phyloP scores from a whole-genome alignment of 768 basidiomycete genomes.

The Tubosaeta sp. region DNA sequence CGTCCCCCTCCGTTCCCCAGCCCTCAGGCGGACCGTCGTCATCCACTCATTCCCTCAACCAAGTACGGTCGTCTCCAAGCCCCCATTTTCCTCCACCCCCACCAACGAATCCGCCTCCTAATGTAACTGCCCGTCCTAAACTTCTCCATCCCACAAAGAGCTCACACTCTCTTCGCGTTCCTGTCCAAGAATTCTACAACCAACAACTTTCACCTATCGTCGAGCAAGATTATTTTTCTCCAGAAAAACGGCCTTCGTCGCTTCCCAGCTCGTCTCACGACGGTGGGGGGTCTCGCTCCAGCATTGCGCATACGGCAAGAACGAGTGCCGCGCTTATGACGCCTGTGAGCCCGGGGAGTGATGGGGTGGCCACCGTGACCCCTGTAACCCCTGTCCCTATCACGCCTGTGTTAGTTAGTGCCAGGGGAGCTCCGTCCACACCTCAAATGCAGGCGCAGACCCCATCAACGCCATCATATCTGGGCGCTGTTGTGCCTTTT shows the following conservation, averaged over 20 bases:
- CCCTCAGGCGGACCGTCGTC: slow-evolving; percentile 7
- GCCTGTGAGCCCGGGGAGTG: slow-evolving; percentile 22
- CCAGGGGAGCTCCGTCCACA: slow-evolving; percentile 12
- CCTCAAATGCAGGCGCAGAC: slow-evolving; percentile 18
- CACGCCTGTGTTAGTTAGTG: slow-evolving; percentile 19
- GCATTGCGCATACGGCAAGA: slow-evolving; percentile 31
- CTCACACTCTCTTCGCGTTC: slow-evolving; percentile 41
- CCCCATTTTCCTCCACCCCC: slow-evolving; percentile 34
- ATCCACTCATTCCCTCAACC: slow-evolving; percentile 12
- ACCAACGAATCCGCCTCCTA: slow-evolving; percentile 28
- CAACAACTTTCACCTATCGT: slow-evolving; percentile 60
- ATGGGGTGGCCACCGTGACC: slow-evolving; percentile 24
- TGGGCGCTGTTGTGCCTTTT: slow-evolving; percentile 21
- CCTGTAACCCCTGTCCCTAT: slow-evolving; percentile 28
- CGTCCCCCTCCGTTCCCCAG: neutral
- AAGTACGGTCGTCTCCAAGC: slow-evolving; percentile 24
- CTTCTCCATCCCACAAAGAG: slow-evolving; percentile 32
- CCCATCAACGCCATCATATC: slow-evolving; percentile 19
- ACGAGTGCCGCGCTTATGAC: slow-evolving; percentile 28
- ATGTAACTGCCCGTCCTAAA: slow-evolving; percentile 28
- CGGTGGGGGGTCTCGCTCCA: slow-evolving; percentile 23
- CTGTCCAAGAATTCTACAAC: slow-evolving; percentile 27
- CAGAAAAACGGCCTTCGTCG: slow-evolving; percentile 37
- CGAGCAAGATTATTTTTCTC: slow-evolving; percentile 61
- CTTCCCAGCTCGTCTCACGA: slow-evolving; percentile 27